Percentiles rank a stretch among this genome's conserved stretches.
phyloP scores from a whole-genome alignment of 1,139 yeast genomes.

The Yamadazyma jaroonii region DNA sequence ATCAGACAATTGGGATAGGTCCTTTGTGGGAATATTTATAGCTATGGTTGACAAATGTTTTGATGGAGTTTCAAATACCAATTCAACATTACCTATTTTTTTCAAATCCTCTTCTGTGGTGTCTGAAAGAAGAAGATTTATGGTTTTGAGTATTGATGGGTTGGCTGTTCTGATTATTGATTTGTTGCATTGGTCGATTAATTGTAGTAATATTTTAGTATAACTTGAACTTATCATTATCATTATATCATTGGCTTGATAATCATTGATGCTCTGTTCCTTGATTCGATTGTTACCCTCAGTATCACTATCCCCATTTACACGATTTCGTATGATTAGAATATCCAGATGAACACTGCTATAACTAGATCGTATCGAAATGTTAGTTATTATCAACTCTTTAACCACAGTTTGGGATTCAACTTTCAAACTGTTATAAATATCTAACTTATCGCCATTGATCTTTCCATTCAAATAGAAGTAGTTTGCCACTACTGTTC shows the following conservation, averaged over 20 bases:
- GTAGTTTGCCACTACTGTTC: constrained; percentile 4
- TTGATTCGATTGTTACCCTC: not conserved
- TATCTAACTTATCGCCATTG: constrained; percentile 2
- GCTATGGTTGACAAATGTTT: constrained; percentile 3
- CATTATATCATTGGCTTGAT: not conserved
- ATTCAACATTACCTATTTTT: constrained; percentile 6
- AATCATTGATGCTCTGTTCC: too few species aligned
- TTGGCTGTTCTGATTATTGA: not conserved
- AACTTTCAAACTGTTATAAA: constrained; percentile 3
- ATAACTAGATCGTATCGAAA: constrained; percentile 3
- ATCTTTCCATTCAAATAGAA: constrained; percentile 4
- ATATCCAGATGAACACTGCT: constrained; percentile 4
- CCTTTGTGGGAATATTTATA: constrained; percentile 2
- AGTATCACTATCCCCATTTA: not conserved
- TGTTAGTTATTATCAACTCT: not conserved
- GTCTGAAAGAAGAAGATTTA: not conserved
- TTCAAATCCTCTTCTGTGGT: not conserved
- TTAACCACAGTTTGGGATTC: not conserved
- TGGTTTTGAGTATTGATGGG: not conserved
- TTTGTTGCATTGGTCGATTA: constrained; percentile 3
- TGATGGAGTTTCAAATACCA: constrained; percentile 3
- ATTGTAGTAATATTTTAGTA: constrained; percentile 2
- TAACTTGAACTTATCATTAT: constrained; percentile 4
- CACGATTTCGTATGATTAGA: not conserved
- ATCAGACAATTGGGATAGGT: not conserved